Conservation (phyloP, 2,329 filamentous ascomycete genomes). For the Fusarium multiceps region DNA sequence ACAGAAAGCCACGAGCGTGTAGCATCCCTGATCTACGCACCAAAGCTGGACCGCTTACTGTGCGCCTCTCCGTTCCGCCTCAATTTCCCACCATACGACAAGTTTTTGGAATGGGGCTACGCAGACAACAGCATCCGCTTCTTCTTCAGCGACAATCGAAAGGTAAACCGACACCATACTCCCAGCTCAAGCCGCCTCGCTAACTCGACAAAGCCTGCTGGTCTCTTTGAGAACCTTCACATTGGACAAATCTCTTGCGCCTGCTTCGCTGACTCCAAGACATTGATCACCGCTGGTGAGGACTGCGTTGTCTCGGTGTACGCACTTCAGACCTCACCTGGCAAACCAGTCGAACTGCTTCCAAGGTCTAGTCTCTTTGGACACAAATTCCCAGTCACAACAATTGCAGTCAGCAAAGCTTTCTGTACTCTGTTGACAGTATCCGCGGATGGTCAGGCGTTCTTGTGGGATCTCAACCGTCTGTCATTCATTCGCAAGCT, state of each 20-base stretch:
- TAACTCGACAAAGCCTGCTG: slow-evolving; percentile 67
- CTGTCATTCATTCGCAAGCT: slow-evolving; percentile 85
- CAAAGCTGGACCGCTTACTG: slow-evolving; percentile 83
- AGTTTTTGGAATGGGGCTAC: slow-evolving; percentile 96
- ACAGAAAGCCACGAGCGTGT: slow-evolving; percentile 81
- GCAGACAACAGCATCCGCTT: slow-evolving; percentile 93
- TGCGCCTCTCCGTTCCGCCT: slow-evolving; percentile 86
- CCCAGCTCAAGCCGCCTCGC: slow-evolving; percentile 25
- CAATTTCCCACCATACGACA: slow-evolving; percentile 91
- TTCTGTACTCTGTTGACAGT: slow-evolving; percentile 90
- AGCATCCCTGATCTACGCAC: slow-evolving; percentile 79
- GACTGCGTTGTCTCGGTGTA: slow-evolving; percentile 93
- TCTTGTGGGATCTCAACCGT: slow-evolving; percentile 95
- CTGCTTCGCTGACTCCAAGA: slow-evolving; percentile 88
- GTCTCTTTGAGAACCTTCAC: slow-evolving; percentile 93
- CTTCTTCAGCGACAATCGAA: slow-evolving; percentile 84
- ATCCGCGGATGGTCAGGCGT: slow-evolving; percentile 81
- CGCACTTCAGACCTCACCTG: slow-evolving; percentile 71
- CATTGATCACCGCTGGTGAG: slow-evolving; percentile 88
- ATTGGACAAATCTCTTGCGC: slow-evolving; percentile 88
- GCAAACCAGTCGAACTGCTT: slow-evolving; percentile 80
- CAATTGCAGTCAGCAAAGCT: slow-evolving; percentile 85
- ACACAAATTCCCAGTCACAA: slow-evolving; percentile 84
- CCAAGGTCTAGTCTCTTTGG: slow-evolving; percentile 87
- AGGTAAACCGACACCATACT: slow-evolving; percentile 56